Evolutionary conservation across 2,329 filamentous ascomycete genomes (phyloP).

Genomic region (Aspergillus amoenus): DNA sequence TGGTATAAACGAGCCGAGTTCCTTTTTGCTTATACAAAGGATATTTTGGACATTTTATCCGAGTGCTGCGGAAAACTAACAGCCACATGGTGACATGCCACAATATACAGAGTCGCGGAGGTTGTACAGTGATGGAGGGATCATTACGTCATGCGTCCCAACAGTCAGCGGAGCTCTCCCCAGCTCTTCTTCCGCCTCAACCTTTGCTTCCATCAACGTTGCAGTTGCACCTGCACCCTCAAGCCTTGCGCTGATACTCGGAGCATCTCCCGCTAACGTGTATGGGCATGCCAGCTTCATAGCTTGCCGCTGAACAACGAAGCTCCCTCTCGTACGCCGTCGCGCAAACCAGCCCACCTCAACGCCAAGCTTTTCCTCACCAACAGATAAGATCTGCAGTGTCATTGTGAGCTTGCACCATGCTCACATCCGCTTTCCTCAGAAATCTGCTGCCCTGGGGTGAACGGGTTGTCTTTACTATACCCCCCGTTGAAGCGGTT

Average conservation of each 20-base stretch:
- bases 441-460: conserved; percentile 24
- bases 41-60: neutral
- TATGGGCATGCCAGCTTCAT: neutral
- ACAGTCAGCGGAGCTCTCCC: neutral
- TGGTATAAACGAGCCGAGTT: too few species aligned
- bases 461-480: conserved; percentile 32
- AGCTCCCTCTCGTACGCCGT: neutral
- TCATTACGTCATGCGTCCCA: conserved; percentile 7
- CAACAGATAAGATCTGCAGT: neutral
- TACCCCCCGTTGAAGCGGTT: conserved; percentile 71
- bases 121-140: neutral
- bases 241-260: neutral
- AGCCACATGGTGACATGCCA: neutral
- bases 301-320: neutral
- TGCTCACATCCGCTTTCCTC: conserved; percentile 12
- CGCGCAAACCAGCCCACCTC: neutral
- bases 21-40: too few species aligned
- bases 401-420: neutral
- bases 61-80: neutral
- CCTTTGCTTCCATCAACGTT: neutral
- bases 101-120: too few species aligned
- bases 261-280: neutral
- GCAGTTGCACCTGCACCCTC: neutral
- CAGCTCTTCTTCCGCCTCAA: conserved; percentile 4
- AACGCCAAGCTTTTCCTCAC: conserved; percentile 5